phyloP scores from a whole-genome alignment of 2,329 filamentous ascomycete species.

The Aspergillus sp. region DNA sequence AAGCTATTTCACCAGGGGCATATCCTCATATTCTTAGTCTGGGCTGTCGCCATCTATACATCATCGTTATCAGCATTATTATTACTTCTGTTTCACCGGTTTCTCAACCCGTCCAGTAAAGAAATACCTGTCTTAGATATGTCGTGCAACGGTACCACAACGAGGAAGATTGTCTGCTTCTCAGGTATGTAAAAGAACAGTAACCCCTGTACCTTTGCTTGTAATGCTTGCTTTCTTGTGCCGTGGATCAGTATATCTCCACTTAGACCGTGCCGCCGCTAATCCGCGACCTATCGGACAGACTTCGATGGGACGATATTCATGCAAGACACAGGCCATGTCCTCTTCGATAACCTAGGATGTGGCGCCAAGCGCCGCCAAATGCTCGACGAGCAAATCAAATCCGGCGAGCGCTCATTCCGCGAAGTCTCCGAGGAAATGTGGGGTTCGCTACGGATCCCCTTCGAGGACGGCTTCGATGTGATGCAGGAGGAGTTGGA shows the following conservation, averaged over 20 bases:
- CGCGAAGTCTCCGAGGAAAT: constrained; percentile 71
- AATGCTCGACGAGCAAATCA: constrained; percentile 64
- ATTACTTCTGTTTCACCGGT: neutral
- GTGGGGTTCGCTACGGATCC: constrained; percentile 67
- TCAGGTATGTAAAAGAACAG: constrained; percentile 37
- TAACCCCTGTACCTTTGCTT: too few relatives aligned
- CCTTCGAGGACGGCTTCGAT: constrained; percentile 68
- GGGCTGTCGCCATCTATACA: neutral
- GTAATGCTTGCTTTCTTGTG: too few relatives aligned
- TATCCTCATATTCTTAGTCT: neutral
- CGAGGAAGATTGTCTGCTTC: constrained; percentile 50
- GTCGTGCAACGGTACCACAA: constrained; percentile 22
- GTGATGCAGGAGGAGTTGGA: constrained; percentile 63
- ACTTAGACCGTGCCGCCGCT: constrained; percentile 6
- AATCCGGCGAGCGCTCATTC: constrained; percentile 66
- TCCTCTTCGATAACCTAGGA: constrained; percentile 67
- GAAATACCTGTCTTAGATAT: neutral
- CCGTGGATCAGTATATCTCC: neutral
- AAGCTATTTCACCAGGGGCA: neutral
- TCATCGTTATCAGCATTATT: neutral
- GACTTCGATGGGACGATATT: constrained; percentile 74
- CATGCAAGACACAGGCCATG: constrained; percentile 70
- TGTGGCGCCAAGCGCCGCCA: constrained; percentile 60
- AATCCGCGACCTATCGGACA: constrained; percentile 30
- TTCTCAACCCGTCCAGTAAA: neutral